phyloP scores from a whole-genome alignment of 345 rosid genomes.

The Luvunga scandens region DNA sequence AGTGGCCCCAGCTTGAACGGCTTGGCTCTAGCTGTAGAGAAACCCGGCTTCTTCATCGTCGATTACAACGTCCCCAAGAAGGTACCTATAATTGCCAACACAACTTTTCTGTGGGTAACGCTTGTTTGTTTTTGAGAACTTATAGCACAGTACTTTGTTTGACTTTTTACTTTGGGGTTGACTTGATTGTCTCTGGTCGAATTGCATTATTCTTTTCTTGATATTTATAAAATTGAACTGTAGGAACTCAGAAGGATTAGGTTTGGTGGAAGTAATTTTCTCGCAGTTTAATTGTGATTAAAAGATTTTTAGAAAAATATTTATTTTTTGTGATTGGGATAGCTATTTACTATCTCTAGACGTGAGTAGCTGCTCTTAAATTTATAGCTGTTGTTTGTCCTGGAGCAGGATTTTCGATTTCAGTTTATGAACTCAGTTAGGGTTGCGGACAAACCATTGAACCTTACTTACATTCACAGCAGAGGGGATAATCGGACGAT shows the following conservation, averaged over 20 bases:
- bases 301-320: background rate
- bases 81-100: constrained; percentile 26
- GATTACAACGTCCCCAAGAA: constrained; percentile 82
- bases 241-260: background rate
- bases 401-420: constrained; percentile 73
- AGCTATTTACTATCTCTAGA: background rate
- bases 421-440: constrained; percentile 84
- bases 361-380: background rate
- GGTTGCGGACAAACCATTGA: constrained; percentile 76
- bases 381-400: background rate
- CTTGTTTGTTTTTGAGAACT: constrained; percentile 3
- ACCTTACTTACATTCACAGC: constrained; percentile 74
- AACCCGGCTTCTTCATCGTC: constrained; percentile 75
- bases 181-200: background rate
- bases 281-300: background rate
- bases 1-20: constrained; percentile 81
- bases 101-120: background rate
- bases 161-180: background rate
- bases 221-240: background rate
- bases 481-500: constrained; percentile 63
- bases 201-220: background rate
- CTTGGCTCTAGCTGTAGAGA: constrained; percentile 68
- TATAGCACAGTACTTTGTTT: background rate
- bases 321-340: background rate
- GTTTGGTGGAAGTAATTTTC: background rate